Evolutionary conservation across 2,329 filamentous ascomycete species (phyloP).

Genomic region (Colletotrichum lupini): DNA sequence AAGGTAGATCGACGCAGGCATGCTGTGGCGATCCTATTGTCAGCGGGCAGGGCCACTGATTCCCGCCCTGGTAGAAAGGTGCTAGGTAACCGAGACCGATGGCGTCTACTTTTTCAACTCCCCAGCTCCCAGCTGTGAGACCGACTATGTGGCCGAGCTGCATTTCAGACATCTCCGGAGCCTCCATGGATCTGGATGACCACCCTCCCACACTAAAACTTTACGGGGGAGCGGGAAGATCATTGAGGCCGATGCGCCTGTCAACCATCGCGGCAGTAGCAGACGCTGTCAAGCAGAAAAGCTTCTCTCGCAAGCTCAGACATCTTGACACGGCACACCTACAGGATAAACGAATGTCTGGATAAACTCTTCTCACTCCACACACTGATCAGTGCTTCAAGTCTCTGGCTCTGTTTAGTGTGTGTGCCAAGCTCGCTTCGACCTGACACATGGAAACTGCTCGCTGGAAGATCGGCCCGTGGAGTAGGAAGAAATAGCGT

Average conservation of each 20-base stretch:
- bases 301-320: not conserved
- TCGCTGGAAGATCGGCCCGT: not conserved
- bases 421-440: not conserved
- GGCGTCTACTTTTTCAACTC: not conserved
- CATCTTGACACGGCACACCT: not conserved
- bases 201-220: not conserved
- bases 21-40: not conserved
- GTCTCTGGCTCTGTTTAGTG: no score
- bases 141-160: not conserved
- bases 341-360: not conserved
- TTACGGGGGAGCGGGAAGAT: not conserved
- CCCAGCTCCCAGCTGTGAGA: not conserved
- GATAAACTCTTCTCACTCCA: not conserved
- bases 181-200: not conserved
- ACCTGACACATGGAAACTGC: not conserved
- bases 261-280: not conserved
- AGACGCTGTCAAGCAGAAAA: not conserved
- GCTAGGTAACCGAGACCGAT: not conserved
- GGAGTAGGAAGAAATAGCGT: not conserved
- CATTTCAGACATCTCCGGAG: not conserved
- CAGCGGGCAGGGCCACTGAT: not conserved
- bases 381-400: not conserved
- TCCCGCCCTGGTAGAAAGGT: not conserved
- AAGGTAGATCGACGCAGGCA: conserved; percentile 11
- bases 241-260: not conserved